phyloP scores from a whole-genome alignment of 768 basidiomycete species.

The Xerocomellus dryophilus region DNA sequence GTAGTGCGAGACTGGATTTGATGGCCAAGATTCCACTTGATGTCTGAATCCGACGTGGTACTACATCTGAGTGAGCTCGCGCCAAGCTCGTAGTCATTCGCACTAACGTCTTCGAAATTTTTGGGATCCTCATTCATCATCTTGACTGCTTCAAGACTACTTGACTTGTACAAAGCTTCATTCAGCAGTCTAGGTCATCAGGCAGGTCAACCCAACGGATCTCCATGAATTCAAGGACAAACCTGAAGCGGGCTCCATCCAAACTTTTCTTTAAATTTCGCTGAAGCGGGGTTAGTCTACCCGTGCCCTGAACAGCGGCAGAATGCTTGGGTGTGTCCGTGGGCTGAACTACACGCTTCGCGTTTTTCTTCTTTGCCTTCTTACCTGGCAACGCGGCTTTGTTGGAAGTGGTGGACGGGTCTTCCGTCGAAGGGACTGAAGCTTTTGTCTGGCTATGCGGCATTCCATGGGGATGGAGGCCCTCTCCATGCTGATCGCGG shows the following conservation, averaged over 20 bases:
- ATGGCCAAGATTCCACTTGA: conserved; percentile 92
- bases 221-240: background rate
- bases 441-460: conserved; percentile 4
- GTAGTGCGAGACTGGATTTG: conserved; percentile 87
- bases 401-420: conserved; percentile 10
- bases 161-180: conserved; percentile 86
- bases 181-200: conserved; percentile 70
- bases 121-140: conserved; percentile 84
- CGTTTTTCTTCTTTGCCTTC: conserved; percentile 20
- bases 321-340: conserved; percentile 20
- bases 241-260: conserved; percentile 89
- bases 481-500: conserved; percentile 5
- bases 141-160: conserved; percentile 65
- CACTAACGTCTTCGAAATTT: conserved; percentile 75
- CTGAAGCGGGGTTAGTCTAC: conserved; percentile 68
- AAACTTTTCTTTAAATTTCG: conserved; percentile 73
- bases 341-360: conserved; percentile 19
- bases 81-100: conserved; percentile 2
- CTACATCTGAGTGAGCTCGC: conserved; percentile 41
- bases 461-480: background rate
- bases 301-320: conserved; percentile 7
- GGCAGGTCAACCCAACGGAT: conserved; percentile 7
- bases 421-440: background rate
- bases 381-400: conserved; percentile 6
- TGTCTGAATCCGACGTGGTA: conserved; percentile 91